These are phyloP conservation scores for Fusarium drepaniforme DNA, from an alignment of 2,329 filamentous ascomycete species.

Conservation along the genomic window DNA sequence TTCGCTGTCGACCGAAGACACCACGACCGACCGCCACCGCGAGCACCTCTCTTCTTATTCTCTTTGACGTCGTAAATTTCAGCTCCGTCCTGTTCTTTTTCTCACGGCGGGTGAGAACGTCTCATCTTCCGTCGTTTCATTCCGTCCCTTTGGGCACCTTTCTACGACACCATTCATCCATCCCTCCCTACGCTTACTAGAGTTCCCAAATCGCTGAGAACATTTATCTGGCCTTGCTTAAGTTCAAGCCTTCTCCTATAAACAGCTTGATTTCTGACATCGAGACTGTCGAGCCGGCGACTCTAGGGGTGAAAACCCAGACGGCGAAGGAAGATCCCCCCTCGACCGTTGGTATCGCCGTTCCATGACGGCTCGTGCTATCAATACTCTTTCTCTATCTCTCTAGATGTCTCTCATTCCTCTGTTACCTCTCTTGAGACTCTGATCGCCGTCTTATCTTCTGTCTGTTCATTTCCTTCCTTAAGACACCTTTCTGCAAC, in stretches of 20 bases:
- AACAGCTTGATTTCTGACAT: not conserved
- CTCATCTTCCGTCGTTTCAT: not conserved
- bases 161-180: not conserved
- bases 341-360: not conserved
- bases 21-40: not conserved
- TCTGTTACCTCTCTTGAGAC: not conserved
- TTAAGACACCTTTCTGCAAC: not conserved
- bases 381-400: not conserved
- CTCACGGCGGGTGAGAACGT: not conserved
- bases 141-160: not conserved
- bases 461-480: not conserved
- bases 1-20: too few species aligned
- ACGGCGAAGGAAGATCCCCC: not conserved
- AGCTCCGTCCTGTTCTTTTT: not conserved
- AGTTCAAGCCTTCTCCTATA: rapidly evolving
- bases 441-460: not conserved
- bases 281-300: not conserved
- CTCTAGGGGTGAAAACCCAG: not conserved
- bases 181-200: not conserved
- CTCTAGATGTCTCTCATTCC: not conserved
- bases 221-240: rapidly evolving
- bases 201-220: not conserved
- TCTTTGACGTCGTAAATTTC: not conserved
- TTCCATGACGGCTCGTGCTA: not conserved
- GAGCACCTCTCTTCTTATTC: not conserved